Evolutionary conservation across 345 rosid genomes (phyloP).

Genomic region (Microcos paniculata): DNA sequence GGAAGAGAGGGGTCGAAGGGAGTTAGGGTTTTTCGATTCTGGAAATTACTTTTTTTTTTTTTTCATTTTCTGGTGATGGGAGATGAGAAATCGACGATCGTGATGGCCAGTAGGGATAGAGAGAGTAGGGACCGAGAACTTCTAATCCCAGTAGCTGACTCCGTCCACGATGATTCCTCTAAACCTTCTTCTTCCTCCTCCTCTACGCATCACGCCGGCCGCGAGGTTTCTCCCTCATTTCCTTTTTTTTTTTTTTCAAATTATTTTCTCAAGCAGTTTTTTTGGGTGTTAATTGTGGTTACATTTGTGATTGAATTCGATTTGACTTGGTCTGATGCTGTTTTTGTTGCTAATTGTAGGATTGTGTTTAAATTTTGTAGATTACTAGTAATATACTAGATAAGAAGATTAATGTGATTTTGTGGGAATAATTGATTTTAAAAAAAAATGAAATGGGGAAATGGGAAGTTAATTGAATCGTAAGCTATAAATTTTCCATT

Average conservation of each 20-base stretch:
- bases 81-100: conserved; percentile 72
- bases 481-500: neutral
- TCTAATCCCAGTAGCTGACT: conserved; percentile 74
- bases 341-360: conserved; percentile 18
- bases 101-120: conserved; percentile 51
- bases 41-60: neutral
- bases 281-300: neutral
- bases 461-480: neutral
- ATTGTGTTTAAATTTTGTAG: conserved; percentile 4
- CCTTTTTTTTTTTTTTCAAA: neutral
- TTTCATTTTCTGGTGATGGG: conserved; percentile 45
- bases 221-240: conserved; percentile 50
- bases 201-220: conserved; percentile 71
- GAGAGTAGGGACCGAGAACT: conserved; percentile 83
- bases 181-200: conserved; percentile 75
- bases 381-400: neutral
- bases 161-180: conserved; percentile 41
- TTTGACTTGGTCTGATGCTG: neutral
- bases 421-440: too few relatives aligned
- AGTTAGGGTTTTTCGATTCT: conserved; percentile 13
- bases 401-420: neutral
- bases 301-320: conserved; percentile 7
- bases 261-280: neutral
- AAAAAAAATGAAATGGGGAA: neutral
- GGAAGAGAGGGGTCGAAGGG: neutral